phyloP scores from a whole-genome alignment of 176 grass and related monocot genomes.

The Hsuehochloa calcarea region DNA sequence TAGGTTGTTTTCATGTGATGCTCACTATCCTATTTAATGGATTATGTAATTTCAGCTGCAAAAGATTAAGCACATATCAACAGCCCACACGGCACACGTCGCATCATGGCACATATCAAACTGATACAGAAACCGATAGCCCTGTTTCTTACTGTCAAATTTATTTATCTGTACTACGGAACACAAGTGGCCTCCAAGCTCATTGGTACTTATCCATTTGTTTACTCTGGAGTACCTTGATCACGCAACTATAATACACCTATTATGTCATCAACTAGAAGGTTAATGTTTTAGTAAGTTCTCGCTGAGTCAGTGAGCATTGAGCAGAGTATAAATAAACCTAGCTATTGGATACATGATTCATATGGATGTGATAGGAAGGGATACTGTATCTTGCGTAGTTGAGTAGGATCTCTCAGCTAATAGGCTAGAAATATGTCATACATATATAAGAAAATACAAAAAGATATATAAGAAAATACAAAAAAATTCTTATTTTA shows the following conservation, averaged over 20 bases:
- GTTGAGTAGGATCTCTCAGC: too few species aligned
- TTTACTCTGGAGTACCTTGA: not conserved
- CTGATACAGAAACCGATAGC: not conserved
- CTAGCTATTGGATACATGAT: too few species aligned
- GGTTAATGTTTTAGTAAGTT: too few species aligned
- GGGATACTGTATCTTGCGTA: too few species aligned
- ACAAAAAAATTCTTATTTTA: too few species aligned
- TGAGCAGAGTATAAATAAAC: too few species aligned
- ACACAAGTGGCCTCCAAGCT: constrained; percentile 12
- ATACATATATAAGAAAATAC: too few species aligned
- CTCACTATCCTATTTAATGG: not conserved
- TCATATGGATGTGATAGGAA: too few species aligned
- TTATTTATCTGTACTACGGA: not conserved
- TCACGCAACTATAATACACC: not conserved
- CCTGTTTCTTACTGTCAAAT: constrained; percentile 16
- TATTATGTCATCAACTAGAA: too few species aligned
- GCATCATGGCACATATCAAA: not conserved
- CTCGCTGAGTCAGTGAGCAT: too few species aligned
- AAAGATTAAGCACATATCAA: not conserved
- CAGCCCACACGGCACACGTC: not conserved
- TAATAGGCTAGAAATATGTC: too few species aligned
- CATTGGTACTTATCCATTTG: constrained; percentile 3
- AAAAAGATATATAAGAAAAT: too few species aligned
- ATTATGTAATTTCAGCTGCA: not conserved
- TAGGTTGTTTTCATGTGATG: not conserved